Base-by-base conservation (phyloP, 73 alveolate species). In the Paramecium primaurelia region DNA sequence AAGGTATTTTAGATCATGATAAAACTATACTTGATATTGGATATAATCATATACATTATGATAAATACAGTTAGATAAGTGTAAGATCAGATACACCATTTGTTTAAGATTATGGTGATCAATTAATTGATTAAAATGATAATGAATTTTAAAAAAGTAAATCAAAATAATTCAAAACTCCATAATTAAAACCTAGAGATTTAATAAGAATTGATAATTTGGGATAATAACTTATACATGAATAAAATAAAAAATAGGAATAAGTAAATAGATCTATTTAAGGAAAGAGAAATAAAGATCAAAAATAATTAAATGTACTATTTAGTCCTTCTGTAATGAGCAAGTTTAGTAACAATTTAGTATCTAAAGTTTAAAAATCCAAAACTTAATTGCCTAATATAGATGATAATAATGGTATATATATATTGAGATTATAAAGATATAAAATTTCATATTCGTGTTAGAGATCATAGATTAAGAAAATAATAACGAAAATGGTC, bases 241-340 rank as follows among this genome's bases (percentile, higher is more conserved):
- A 16, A 14, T 16, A 25, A 34, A 64, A 6, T 9, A 32, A 64
- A 32, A 64, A 64, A 26, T 5, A 64, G 28, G 30, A 64, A 64
- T 4, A 64, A 64, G 84, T 22, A 18, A 54, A 64, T 28, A 64
- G 30, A 7, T 64, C 47, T 14, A 64, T 34, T 1, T 73, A 34
- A 28, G 87, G 37, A 36, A 73, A 20, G 32, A 73, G 40, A 20
- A 37, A 38, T 22, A 12, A 73, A n/a, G 47, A 37, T 73, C 40
- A 73, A 22, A 73, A 73, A 36, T n/a, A 73, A 40, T 73, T 37
- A 38, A 73, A 38, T 38, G 54, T 40, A 16, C 68, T 73, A 0
- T 73, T 73, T 18, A 37, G 60, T 37, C 87, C 87, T 36, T 37
- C 64, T 37, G 87, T 73, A 8, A 73, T 73, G 87, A 73, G 87